Evolutionary conservation across 768 basidiomycete genomes (phyloP).

Genomic region (Lactifluus echinatus): DNA sequence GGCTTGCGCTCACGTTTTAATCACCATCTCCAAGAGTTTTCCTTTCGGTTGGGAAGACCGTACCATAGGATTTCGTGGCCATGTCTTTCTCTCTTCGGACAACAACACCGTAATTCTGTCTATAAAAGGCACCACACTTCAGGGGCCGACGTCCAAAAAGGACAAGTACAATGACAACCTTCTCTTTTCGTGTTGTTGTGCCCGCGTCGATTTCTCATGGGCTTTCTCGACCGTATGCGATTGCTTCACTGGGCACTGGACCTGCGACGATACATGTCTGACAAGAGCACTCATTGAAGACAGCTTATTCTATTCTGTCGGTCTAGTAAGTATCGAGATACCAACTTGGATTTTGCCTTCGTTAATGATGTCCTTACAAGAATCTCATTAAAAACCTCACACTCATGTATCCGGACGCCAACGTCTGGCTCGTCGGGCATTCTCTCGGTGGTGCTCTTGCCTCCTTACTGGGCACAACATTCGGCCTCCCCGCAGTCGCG

Average conservation of each 20-base stretch:
- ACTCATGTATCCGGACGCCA: slow-evolving; percentile 46
- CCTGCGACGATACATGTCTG: slow-evolving; percentile 76
- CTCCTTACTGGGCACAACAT: slow-evolving; percentile 53
- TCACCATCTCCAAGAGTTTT: slow-evolving; percentile 44
- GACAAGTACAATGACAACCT: slow-evolving; percentile 93
- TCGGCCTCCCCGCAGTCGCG: slow-evolving; percentile 55
- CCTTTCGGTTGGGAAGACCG: slow-evolving; percentile 69
- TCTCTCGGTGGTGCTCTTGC: slow-evolving; percentile 60
- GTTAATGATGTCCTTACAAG: slow-evolving; percentile 23
- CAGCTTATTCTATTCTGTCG: slow-evolving; percentile 86
- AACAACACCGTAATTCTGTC: slow-evolving; percentile 80
- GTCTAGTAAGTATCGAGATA: slow-evolving; percentile 48
- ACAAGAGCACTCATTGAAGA: slow-evolving; percentile 79
- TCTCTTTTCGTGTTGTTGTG: slow-evolving; percentile 90
- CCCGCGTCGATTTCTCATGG: slow-evolving; percentile 84
- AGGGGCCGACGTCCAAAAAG: slow-evolving; percentile 78
- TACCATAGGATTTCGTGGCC: slow-evolving; percentile 78
- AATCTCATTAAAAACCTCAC: slow-evolving; percentile 51
- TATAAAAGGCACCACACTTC: slow-evolving; percentile 84
- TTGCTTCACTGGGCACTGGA: slow-evolving; percentile 64
- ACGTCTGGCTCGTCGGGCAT: slow-evolving; percentile 55
- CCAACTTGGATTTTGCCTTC: no score
- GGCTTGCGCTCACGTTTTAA: background rate
- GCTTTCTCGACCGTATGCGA: slow-evolving; percentile 77
- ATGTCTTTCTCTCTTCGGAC: slow-evolving; percentile 71